A percentile compares a stretch with the other conserved stretches of the same genome.
phyloP scores from a whole-genome alignment of 2,329 filamentous ascomycete genomes.

The Cytospora schulzeri region DNA sequence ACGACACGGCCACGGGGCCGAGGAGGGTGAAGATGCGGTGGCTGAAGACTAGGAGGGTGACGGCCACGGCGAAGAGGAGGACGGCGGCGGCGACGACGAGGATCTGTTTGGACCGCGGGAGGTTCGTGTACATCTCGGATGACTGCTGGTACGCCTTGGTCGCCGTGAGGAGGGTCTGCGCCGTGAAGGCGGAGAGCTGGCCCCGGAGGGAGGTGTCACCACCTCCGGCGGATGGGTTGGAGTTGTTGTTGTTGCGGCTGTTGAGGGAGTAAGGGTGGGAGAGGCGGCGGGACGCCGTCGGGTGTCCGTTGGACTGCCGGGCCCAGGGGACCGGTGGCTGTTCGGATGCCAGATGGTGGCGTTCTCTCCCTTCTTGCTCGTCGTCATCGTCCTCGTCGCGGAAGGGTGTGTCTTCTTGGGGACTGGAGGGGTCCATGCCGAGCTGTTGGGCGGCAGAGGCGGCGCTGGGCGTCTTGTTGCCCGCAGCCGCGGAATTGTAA shows the following conservation, averaged over 20 bases:
- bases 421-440: conserved; percentile 15
- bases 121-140: conserved; percentile 53
- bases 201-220: conserved; percentile 31
- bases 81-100: conserved; percentile 56
- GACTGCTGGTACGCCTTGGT: conserved; percentile 48
- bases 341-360: conserved; percentile 46
- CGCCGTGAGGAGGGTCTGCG: conserved; percentile 45
- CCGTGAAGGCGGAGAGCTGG: conserved; percentile 36
- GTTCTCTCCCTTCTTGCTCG: conserved; percentile 33
- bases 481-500: conserved; percentile 52
- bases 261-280: conserved; percentile 45
- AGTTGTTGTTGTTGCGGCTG: conserved; percentile 14
- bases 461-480: conserved; percentile 33
- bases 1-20: conserved; percentile 71
- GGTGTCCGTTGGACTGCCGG: conserved; percentile 26
- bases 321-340: conserved; percentile 42
- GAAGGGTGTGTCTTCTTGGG: conserved; percentile 31
- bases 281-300: conserved; percentile 42
- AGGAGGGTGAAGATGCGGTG: conserved; percentile 78
- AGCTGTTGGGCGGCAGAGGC: conserved; percentile 38
- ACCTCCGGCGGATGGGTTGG: neutral
- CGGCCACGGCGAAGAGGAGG: conserved; percentile 53
- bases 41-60: conserved; percentile 77
- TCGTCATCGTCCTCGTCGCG: conserved; percentile 32
- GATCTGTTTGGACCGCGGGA: conserved; percentile 64